Percentiles rank a stretch among this genome's conserved stretches.
phyloP scores from a whole-genome alignment of 2,329 filamentous ascomycete species.

The Trichoderma aggressivum region DNA sequence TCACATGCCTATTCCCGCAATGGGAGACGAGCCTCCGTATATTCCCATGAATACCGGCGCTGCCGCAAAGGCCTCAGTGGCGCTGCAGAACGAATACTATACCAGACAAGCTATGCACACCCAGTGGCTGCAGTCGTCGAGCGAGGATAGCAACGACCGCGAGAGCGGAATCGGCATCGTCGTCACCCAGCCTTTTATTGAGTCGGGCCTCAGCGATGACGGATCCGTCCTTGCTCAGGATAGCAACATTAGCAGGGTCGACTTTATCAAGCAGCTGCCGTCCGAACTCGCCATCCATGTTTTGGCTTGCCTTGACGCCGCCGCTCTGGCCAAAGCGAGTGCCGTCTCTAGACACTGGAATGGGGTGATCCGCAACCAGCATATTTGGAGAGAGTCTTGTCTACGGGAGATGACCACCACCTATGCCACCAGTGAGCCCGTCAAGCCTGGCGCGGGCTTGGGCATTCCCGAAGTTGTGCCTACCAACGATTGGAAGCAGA shows the following conservation, averaged over 20 bases:
- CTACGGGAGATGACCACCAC: conserved; percentile 58
- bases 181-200: conserved; percentile 43
- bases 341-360: conserved; percentile 53
- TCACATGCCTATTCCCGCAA: conserved; percentile 45
- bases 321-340: conserved; percentile 47
- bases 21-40: conserved; percentile 53
- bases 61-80: conserved; percentile 60
- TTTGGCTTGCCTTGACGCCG: conserved; percentile 53
- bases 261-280: conserved; percentile 56
- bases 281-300: conserved; percentile 58
- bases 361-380: conserved; percentile 46
- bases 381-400: conserved; percentile 63
- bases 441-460: conserved; percentile 53
- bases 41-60: conserved; percentile 59
- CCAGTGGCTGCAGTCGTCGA: conserved; percentile 40
- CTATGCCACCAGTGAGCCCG: conserved; percentile 54
- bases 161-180: conserved; percentile 65
- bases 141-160: conserved; percentile 52
- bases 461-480: conserved; percentile 55
- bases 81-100: conserved; percentile 54
- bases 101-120: conserved; percentile 37
- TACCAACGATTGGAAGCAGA: conserved; percentile 77
- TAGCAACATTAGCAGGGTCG: conserved; percentile 49
- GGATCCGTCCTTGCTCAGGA: conserved; percentile 34
- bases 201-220: conserved; percentile 36